phyloP scores from a whole-genome alignment of 257 asterid species.

The Nemophila menziesii region DNA sequence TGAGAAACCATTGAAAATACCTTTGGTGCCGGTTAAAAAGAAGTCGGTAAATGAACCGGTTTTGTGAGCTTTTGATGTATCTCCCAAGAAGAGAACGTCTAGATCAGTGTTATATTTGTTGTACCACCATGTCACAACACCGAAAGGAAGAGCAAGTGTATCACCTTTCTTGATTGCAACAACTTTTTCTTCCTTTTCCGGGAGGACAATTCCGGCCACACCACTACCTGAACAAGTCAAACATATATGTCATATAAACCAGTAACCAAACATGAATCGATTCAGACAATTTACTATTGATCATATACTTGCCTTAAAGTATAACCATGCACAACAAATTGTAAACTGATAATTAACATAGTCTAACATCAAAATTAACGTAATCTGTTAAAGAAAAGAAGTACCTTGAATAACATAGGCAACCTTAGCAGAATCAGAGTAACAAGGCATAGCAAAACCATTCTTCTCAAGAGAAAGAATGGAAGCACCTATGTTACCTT shows the following conservation, averaged over 20 bases:
- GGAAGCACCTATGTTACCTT: constrained; percentile 43
- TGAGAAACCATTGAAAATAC: constrained; percentile 69
- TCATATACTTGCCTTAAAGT: too few species aligned
- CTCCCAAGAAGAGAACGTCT: constrained; percentile 61
- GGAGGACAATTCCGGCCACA: constrained; percentile 69
- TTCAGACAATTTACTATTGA: too few species aligned
- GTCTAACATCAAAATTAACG: too few species aligned
- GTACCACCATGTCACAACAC: constrained; percentile 81
- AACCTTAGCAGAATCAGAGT: constrained; percentile 50
- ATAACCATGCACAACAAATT: too few species aligned
- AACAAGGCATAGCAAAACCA: constrained; percentile 36
- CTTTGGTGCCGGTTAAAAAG: constrained; percentile 53
- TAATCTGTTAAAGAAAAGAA: neutral
- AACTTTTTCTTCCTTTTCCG: constrained; percentile 80
- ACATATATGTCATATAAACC: too few species aligned
- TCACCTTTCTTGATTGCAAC: constrained; percentile 80
- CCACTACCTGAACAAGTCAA: constrained; percentile 39
- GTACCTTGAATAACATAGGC: constrained; percentile 53
- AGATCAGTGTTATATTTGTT: constrained; percentile 69
- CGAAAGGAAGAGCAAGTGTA: constrained; percentile 77
- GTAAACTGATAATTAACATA: too few species aligned
- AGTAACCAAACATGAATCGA: too few species aligned
- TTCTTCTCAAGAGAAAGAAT: constrained; percentile 31
- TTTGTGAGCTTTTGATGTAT: constrained; percentile 56
- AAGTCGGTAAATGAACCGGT: constrained; percentile 56